A percentile compares a stretch with the other conserved stretches of the same genome.
phyloP scores from a whole-genome alignment of 2,329 filamentous ascomycete species.

The Botryosphaeria dothidea region DNA sequence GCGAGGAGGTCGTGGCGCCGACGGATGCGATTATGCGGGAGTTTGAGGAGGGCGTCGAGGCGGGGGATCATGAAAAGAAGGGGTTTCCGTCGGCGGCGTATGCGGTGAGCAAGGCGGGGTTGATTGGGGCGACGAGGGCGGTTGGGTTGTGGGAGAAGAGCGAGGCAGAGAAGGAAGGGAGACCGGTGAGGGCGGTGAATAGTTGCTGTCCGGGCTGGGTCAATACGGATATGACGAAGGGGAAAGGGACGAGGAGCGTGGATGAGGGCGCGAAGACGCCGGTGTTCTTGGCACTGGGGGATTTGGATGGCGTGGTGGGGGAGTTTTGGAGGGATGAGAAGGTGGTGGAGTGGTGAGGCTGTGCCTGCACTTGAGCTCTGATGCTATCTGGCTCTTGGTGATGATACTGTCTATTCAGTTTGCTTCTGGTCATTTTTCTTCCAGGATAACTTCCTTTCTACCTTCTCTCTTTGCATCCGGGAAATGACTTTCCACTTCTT shows the following conservation, averaged over 20 bases:
- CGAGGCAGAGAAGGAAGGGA: slow-evolving; percentile 43
- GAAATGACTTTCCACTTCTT: too few species aligned
- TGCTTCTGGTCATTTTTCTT: too few species aligned
- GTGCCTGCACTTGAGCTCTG: too few species aligned
- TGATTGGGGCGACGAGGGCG: slow-evolving; percentile 44
- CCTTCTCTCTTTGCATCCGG: too few species aligned
- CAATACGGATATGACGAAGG: slow-evolving; percentile 50
- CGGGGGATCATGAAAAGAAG: slow-evolving; percentile 46
- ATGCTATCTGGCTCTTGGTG: too few species aligned
- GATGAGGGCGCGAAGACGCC: slow-evolving; percentile 49
- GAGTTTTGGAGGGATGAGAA: slow-evolving; percentile 44
- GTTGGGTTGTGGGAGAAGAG: slow-evolving; percentile 41
- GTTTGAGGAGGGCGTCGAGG: slow-evolving; percentile 49
- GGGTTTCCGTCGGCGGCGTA: slow-evolving; percentile 56
- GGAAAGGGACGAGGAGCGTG: slow-evolving; percentile 41
- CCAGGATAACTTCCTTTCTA: too few species aligned
- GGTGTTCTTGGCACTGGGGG: slow-evolving; percentile 44
- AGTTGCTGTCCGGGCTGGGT: slow-evolving; percentile 48
- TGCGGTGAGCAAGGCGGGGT: slow-evolving; percentile 48
- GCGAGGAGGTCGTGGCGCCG: slow-evolving; percentile 9
- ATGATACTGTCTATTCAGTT: too few species aligned
- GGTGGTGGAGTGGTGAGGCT: slow-evolving; percentile 36
- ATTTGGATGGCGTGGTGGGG: slow-evolving; percentile 34
- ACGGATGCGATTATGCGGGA: slow-evolving; percentile 51
- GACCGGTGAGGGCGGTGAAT: slow-evolving; percentile 45